Conservation (phyloP, 345 rosid genomes). For the Draba incana region DNA sequence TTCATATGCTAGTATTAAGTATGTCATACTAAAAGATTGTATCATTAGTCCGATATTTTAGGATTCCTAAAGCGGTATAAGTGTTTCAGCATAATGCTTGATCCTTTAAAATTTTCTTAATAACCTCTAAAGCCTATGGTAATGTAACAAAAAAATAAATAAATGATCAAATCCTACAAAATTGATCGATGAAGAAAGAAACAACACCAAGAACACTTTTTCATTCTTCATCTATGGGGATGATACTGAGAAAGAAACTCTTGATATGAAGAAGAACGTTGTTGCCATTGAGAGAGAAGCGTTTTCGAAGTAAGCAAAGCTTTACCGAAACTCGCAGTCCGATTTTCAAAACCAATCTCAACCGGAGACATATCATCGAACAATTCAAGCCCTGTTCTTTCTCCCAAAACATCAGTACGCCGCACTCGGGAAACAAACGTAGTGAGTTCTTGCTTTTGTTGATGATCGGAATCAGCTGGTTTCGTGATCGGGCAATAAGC, state of each 20-base stretch:
- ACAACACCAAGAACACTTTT: no score
- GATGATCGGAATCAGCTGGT: constrained; percentile 20
- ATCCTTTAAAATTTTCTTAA: neutral
- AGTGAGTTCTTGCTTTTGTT: constrained; percentile 31
- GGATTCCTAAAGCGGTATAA: no score
- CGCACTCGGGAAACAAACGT: constrained; percentile 52
- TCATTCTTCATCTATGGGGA: neutral
- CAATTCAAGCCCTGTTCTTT: constrained; percentile 40
- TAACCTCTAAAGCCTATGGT: no score
- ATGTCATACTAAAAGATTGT: no score
- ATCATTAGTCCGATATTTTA: no score
- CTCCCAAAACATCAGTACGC: constrained; percentile 1
- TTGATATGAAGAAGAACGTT: constrained; percentile 46
- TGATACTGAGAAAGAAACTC: constrained; percentile 41
- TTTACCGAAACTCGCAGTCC: constrained; percentile 36
- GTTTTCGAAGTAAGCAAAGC: constrained; percentile 45
- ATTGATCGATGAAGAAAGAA: neutral
- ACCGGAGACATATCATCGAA: constrained; percentile 63
- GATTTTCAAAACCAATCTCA: constrained; percentile 47
- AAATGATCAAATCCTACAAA: constrained; percentile 12
- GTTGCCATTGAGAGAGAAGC: constrained; percentile 49
- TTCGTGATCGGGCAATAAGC: constrained; percentile 46
- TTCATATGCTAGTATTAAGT: no score
- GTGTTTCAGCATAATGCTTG: neutral
- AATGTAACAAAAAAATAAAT: neutral